Evolutionary conservation across 768 basidiomycete genomes (phyloP), one percentile per base, ranked within the genome.

Genomic region (Termitomyces titanicus): DNA sequence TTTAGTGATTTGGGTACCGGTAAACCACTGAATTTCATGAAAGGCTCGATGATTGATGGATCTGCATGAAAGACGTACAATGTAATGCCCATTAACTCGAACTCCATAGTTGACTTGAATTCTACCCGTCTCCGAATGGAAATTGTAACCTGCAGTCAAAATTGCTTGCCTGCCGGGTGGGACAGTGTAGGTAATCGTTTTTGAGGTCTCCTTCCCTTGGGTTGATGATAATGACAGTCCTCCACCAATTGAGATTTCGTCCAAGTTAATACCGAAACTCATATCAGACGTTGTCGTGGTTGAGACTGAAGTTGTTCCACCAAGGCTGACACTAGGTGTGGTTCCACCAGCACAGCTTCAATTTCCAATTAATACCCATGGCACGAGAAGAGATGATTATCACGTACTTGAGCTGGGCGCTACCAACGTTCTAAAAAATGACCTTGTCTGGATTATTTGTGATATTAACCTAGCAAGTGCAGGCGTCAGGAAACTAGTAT

Each of bases 301-400:
- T 42, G 58, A 60, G 5, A 54, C 47, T 11, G 58, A 40, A 6
- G 47, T 39, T 3, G 51, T 40, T 27, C 51, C 52, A 39, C 58
- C 55, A n/a, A 60, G 47, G 2, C 51, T 56, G 9, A 60, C 58
- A 3, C 37, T 46, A 9, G 58, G 43, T 4, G 47, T 45, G 11
- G 47, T 60, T 20, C 54, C 54, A 15, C 58, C 58, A 25, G 54
- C 58, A 31, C 58, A 60, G 33, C 58, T 56, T 10, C n/a, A n/a
- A 11, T 13, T 9, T 12, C 20, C n/a, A 18, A 22, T 11, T 4
- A 40, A 20, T 12, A 31, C 5, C 25, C 27, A 49, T 15, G 31
- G 24, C 8, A 38, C n/a, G 27, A 54, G 27, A 17, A 38, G 3
- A 22, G 7, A 37, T 17, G 12, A 15, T 6, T 5, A 27, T 9